Percentiles rank a stretch among this genome's conserved stretches.
phyloP scores from a whole-genome alignment of 176 grass and related monocot genomes.

The Bonia amplexicaulis region DNA sequence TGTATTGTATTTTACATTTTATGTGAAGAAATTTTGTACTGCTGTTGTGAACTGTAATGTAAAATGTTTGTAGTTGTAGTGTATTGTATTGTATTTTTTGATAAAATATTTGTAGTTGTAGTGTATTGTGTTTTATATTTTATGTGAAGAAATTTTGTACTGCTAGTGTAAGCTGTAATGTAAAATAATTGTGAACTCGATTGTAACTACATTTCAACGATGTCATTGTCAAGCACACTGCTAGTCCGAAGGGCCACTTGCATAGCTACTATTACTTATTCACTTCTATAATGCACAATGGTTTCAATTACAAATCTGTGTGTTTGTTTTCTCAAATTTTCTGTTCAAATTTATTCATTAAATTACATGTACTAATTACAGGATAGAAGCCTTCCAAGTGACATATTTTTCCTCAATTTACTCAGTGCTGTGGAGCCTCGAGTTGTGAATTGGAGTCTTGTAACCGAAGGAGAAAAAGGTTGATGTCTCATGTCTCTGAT shows the following conservation, averaged over 20 bases:
- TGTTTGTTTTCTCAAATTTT: background rate
- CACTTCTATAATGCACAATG: background rate
- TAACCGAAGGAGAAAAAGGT: slow-evolving; percentile 90
- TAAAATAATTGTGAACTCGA: no score
- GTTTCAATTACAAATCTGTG: background rate
- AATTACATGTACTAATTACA: slow-evolving; percentile 32
- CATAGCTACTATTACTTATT: background rate
- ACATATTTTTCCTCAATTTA: slow-evolving; percentile 87
- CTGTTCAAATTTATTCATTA: background rate
- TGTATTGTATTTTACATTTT: no score
- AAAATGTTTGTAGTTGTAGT: no score
- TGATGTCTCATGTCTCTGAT: background rate
- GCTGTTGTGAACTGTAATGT: no score
- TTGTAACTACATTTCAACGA: background rate
- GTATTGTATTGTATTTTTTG: no score
- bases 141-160: no score
- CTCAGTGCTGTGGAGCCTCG: slow-evolving; percentile 73
- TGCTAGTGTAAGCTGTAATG: no score
- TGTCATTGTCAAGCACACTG: background rate
- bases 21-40: no score
- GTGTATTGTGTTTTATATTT: no score
- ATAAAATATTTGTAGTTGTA: no score
- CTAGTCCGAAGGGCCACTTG: background rate
- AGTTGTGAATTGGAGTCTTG: slow-evolving; percentile 93
- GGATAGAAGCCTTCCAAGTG: slow-evolving; percentile 94